These are phyloP conservation scores for Steccherinum ochraceum DNA, from an alignment of 768 basidiomycete genomes.

Conservation along the genomic window DNA sequence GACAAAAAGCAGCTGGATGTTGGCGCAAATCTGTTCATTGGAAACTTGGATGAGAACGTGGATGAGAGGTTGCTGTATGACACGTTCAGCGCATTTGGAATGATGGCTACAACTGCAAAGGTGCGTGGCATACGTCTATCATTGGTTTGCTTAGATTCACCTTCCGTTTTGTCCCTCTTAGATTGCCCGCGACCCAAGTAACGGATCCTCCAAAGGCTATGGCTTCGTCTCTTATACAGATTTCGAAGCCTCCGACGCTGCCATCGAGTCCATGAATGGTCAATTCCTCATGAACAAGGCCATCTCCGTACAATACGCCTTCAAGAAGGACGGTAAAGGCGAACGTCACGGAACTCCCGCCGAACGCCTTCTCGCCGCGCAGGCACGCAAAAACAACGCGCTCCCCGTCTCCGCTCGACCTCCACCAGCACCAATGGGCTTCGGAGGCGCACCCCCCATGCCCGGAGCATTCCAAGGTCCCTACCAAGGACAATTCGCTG, in stretches of 20 bases:
- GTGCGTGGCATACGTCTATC: constrained; percentile 31
- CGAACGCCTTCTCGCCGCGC: constrained; percentile 92
- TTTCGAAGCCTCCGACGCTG: constrained; percentile 95
- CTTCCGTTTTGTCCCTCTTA: constrained; percentile 25
- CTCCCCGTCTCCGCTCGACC: constrained; percentile 73
- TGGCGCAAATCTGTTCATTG: constrained; percentile 95
- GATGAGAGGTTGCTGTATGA: constrained; percentile 91
- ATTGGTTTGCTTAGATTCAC: constrained; percentile 4
- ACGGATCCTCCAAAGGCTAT: constrained; percentile 90
- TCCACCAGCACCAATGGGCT: constrained; percentile 67
- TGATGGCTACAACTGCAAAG: constrained; percentile 89
- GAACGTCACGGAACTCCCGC: constrained; percentile 96
- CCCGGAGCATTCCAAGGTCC: constrained; percentile 70
- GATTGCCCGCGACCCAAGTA: constrained; percentile 86
- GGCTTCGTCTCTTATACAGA: constrained; percentile 97
- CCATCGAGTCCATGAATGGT: constrained; percentile 93
- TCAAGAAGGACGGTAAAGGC: constrained; percentile 99
- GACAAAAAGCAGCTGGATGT: constrained; percentile 98
- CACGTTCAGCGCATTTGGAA: constrained; percentile 92
- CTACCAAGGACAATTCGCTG: constrained; percentile 92
- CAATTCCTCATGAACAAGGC: constrained; percentile 99
- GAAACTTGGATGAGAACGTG: constrained; percentile 91
- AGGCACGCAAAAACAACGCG: constrained; percentile 94
- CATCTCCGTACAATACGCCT: constrained; percentile 94
- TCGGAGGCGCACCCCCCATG: constrained; percentile 60